phyloP scores from a whole-genome alignment of 345 rosid species.

The Arabidopsis arenosa region DNA sequence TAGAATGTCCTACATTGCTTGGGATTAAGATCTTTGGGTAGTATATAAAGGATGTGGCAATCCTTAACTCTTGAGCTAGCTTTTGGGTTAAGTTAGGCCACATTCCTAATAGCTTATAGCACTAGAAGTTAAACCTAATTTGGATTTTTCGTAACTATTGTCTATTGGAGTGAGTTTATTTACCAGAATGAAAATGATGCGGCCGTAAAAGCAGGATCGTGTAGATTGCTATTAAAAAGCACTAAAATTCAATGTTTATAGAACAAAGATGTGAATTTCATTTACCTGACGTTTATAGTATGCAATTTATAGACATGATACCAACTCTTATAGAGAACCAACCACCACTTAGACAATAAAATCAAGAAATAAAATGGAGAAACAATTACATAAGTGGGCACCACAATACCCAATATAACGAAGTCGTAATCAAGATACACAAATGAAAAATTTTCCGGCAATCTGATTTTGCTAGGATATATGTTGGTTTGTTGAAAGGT shows the following conservation, averaged over 20 bases:
- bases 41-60: too few species aligned
- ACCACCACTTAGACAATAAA: not conserved
- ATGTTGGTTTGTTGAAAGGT: too few species aligned
- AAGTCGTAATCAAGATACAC: too few species aligned
- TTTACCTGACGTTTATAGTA: slow-evolving; percentile 32
- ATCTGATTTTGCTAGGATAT: too few species aligned
- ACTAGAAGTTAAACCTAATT: slow-evolving; percentile 20
- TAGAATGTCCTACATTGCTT: too few species aligned
- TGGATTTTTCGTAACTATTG: slow-evolving; percentile 8
- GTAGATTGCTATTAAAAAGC: slow-evolving; percentile 4
- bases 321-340: not conserved
- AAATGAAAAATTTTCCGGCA: too few species aligned
- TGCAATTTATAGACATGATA: slow-evolving; percentile 19
- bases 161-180: not conserved
- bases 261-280: slow-evolving; percentile 27
- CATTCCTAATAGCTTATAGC: slow-evolving; percentile 8
- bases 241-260: not conserved
- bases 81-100: too few species aligned
- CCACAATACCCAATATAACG: too few species aligned
- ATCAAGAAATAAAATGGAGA: slow-evolving; percentile 4
- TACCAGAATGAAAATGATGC: slow-evolving; percentile 20
- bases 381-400: too few species aligned
- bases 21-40: too few species aligned
- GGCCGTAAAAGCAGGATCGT: slow-evolving; percentile 18
- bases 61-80: too few species aligned